Base-by-base conservation (phyloP, 2,329 filamentous ascomycete genomes). In the Alternaria ventricosa region DNA sequence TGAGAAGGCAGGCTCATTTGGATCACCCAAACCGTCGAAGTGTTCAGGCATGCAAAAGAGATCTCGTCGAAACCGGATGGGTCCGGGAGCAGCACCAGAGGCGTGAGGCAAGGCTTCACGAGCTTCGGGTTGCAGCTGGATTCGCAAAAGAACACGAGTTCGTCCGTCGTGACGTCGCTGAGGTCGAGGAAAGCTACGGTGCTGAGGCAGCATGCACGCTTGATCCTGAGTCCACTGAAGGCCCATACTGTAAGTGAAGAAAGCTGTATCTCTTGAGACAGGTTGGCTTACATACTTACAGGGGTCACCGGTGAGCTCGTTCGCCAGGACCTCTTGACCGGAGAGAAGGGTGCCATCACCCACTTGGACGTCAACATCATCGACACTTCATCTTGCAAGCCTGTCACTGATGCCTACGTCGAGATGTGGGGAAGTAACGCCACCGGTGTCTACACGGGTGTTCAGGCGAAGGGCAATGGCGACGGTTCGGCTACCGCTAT, bases 361-460 rank as follows among this genome's bases (percentile, higher is more conserved):
- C 81, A 82, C n/a, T 69, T 87, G 20, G 85, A 87, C 70, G 80
- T 86, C 66, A 86, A 87, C 73, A 77, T 88, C 28, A 79, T 87
- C 50, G 85, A 88, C 66, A 82, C 85, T 22, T 76, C 81, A 15
- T 85, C 83, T 6, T 88, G 86, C 78, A 78, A 85, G 71, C 83
- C 84, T 11, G 80, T 87, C 2, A 79, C 82, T 2, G 76, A 84
- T 64, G 80, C 83, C 10, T 85, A 82, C 55, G 73, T 87, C 15
- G 86, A 88, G 69, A 82, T 87, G 65, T 88, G 86, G 86, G 73
- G 75, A 45, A 53, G 51, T 54, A 78, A 77, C 49, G 59, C 69
- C 12, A 74, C 70, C 47, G 75, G 84, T 46, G 80, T 84, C 15
- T 86, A 87, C 75, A 82, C 81, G 15, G 85, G 84, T 57, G 78